A percentile compares a stretch with the other conserved stretches of the same genome.
Conservation (phyloP, 1,284 basidiomycete species). For the Ganoderma multipileum region DNA sequence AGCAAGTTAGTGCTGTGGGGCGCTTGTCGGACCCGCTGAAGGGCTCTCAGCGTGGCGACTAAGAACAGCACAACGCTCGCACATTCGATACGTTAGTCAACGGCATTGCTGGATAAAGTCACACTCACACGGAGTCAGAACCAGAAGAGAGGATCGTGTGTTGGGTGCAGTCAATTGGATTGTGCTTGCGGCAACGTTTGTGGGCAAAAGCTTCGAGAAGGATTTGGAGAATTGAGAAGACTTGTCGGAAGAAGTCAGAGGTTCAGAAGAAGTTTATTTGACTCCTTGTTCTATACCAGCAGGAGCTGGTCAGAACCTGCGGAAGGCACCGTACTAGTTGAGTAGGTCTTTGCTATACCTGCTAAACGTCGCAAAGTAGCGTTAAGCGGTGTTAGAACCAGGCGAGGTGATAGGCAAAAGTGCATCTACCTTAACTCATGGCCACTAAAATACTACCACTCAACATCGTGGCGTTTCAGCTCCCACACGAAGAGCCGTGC, state of each 20-base stretch:
- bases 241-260: not conserved
- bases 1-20: not conserved
- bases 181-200: not conserved
- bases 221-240: not conserved
- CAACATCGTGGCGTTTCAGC: not conserved
- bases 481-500: not conserved
- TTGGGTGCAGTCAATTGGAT: not conserved
- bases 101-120: not conserved
- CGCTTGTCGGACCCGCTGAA: slow-evolving; percentile 4
- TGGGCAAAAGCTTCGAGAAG: not conserved
- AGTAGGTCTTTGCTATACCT: not conserved
- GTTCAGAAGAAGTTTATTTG: not conserved
- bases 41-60: not conserved
- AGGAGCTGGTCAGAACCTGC: not conserved
- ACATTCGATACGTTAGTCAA: not conserved
- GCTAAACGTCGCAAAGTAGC: not conserved
- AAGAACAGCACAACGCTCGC: not conserved
- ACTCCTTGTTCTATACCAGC: not conserved
- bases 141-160: not conserved
- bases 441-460: not conserved
- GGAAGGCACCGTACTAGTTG: not conserved
- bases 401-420: not conserved
- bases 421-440: not conserved
- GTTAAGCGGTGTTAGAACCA: not conserved
- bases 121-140: not conserved